Conservation (phyloP, 2,329 filamentous ascomycete species). For the Hymenoscyphus fraxineus region DNA sequence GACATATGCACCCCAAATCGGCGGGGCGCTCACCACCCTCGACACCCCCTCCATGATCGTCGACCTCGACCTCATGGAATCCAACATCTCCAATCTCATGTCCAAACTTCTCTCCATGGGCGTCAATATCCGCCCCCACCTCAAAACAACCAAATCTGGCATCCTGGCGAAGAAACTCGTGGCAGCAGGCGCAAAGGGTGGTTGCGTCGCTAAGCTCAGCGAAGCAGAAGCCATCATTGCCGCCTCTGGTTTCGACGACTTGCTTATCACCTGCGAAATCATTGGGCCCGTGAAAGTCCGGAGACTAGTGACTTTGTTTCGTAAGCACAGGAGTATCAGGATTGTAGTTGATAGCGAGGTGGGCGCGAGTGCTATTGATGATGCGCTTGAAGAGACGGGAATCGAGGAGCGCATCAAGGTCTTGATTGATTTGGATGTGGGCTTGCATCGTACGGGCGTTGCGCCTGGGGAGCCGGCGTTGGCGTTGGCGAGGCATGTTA, state of each 20-base stretch:
- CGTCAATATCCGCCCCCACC: constrained; percentile 40
- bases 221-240: constrained; percentile 42
- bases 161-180: constrained; percentile 43
- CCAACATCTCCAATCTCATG: constrained; percentile 14
- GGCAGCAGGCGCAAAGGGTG: constrained; percentile 46
- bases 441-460: constrained; percentile 47
- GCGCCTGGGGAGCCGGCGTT: constrained; percentile 38
- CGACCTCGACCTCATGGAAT: constrained; percentile 31
- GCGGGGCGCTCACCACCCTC: constrained; percentile 42
- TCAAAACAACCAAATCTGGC: constrained; percentile 51
- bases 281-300: constrained; percentile 44
- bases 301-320: constrained; percentile 43
- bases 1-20: constrained; percentile 41
- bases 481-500: constrained; percentile 40
- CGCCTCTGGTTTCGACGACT: constrained; percentile 43
- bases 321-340: constrained; percentile 37
- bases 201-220: constrained; percentile 50
- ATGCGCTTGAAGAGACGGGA: constrained; percentile 37
- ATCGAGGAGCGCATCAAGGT: constrained; percentile 39
- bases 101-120: constrained; percentile 5
- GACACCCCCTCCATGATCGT: constrained; percentile 56
- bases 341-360: constrained; percentile 47
- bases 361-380: constrained; percentile 44
- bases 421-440: constrained; percentile 49
- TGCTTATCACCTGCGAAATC: constrained; percentile 50